Evolutionary conservation across 192 early-diverging fungal species (phyloP).

Genomic region (Umbelopsis sp.): DNA sequence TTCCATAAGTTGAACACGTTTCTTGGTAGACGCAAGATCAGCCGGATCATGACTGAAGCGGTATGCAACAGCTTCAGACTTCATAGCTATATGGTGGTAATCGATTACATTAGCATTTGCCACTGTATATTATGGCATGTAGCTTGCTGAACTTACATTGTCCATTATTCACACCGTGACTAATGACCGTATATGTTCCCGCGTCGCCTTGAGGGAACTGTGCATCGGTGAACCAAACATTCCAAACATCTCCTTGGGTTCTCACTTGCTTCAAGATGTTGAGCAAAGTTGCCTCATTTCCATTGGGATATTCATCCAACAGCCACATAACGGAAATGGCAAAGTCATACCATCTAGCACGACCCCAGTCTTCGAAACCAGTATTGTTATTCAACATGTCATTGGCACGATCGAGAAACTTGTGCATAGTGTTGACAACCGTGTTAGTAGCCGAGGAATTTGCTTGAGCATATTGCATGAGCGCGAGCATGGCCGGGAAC

Average conservation of each 20-base stretch:
- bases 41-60: too few relatives aligned
- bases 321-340: neutral
- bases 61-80: too few relatives aligned
- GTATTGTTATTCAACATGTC: neutral
- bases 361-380: neutral
- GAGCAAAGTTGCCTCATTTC: neutral
- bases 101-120: too few relatives aligned
- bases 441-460: neutral
- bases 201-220: too few relatives aligned
- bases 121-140: too few relatives aligned
- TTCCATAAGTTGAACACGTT: neutral
- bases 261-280: too few relatives aligned
- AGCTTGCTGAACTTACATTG: too few relatives aligned
- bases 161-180: too few relatives aligned
- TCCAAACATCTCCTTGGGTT: neutral
- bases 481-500: neutral
- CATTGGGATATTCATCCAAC: neutral
- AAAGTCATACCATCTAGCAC: neutral
- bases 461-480: conserved; percentile 8
- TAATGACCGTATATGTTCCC: too few relatives aligned
- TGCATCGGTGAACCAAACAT: too few relatives aligned
- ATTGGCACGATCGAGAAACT: neutral
- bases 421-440: conserved; percentile 9
- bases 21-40: too few relatives aligned
- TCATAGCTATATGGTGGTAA: too few relatives aligned